Evolutionary conservation across 139 green algal species (phyloP).

Genomic region (Chlorella sp.): DNA sequence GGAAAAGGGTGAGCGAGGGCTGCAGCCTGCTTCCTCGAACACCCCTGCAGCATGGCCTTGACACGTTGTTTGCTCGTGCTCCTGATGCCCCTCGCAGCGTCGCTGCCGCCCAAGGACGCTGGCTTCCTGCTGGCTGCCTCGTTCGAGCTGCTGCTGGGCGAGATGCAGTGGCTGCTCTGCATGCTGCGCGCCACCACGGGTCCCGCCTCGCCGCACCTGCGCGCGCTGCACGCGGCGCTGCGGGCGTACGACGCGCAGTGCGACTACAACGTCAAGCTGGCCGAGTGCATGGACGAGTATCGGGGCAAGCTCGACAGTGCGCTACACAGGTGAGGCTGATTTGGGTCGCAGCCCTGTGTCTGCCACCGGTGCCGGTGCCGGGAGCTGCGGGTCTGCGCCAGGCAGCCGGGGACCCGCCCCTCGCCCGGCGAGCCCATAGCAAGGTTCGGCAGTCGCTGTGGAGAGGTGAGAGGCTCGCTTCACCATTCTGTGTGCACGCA

Average conservation of each 20-base stretch:
- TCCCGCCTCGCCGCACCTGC: slow-evolving; percentile 18
- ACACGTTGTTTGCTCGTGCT: neutral
- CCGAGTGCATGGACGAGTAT: neutral
- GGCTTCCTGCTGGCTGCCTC: slow-evolving; percentile 22
- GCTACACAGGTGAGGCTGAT: neutral
- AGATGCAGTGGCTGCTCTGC: slow-evolving; percentile 28
- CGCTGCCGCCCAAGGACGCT: slow-evolving; percentile 10
- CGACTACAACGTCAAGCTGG: neutral
- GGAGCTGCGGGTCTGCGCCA: too few relatives aligned
- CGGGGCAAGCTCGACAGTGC: neutral
- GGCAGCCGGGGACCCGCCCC: too few relatives aligned
- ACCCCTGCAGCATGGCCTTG: neutral
- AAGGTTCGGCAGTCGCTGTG: too few relatives aligned
- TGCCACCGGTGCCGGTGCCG: too few relatives aligned
- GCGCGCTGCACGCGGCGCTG: slow-evolving; percentile 15
- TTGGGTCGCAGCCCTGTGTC: too few relatives aligned
- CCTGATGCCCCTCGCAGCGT: neutral
- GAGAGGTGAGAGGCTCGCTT: too few relatives aligned
- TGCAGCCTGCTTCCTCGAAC: neutral
- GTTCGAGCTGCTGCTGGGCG: slow-evolving; percentile 23
- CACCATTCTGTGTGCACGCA: too few relatives aligned
- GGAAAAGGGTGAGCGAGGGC: slow-evolving; percentile 8
- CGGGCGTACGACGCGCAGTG: slow-evolving; percentile 13
- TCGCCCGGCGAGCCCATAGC: too few relatives aligned
- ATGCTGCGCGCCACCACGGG: slow-evolving; percentile 12